Evolutionary conservation across 305 asterid genomes (phyloP).

Genomic region (Ilex paraguariensis): DNA sequence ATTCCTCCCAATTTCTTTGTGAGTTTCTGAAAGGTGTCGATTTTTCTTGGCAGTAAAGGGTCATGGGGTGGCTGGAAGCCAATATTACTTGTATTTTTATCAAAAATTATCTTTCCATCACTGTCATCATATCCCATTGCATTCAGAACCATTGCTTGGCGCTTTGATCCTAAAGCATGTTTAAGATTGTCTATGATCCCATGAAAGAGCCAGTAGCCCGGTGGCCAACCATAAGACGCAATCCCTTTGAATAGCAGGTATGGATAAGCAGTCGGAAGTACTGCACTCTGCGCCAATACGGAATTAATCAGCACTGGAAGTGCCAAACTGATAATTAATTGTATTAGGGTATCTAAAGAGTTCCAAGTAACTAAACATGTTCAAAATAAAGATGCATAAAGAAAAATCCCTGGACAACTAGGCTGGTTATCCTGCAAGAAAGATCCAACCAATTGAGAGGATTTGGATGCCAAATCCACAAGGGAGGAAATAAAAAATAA

Average conservation of each 20-base stretch:
- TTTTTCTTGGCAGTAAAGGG: conserved; percentile 31
- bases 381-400: too few species aligned
- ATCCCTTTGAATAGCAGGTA: conserved; percentile 35
- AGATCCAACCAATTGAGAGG: too few species aligned
- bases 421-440: too few species aligned
- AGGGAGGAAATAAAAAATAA: too few species aligned
- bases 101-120: conserved; percentile 28
- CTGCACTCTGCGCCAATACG: conserved; percentile 35
- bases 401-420: too few species aligned
- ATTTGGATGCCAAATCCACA: too few species aligned
- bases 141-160: conserved; percentile 36
- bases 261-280: conserved; percentile 42
- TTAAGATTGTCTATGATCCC: conserved; percentile 22
- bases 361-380: too few species aligned
- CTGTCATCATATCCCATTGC: conserved; percentile 45
- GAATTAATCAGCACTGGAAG: too few species aligned
- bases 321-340: too few species aligned
- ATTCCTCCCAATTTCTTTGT: conserved; percentile 46
- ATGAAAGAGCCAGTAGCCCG: conserved; percentile 17
- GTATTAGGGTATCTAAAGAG: too few species aligned
- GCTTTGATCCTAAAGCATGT: conserved; percentile 9
- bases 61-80: conserved; percentile 37
- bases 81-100: conserved; percentile 20
- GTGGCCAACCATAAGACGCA: conserved; percentile 28
- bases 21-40: conserved; percentile 35